Base-by-base conservation (phyloP, 1,139 yeast genomes). In the Trichomonascaceae sp. region DNA sequence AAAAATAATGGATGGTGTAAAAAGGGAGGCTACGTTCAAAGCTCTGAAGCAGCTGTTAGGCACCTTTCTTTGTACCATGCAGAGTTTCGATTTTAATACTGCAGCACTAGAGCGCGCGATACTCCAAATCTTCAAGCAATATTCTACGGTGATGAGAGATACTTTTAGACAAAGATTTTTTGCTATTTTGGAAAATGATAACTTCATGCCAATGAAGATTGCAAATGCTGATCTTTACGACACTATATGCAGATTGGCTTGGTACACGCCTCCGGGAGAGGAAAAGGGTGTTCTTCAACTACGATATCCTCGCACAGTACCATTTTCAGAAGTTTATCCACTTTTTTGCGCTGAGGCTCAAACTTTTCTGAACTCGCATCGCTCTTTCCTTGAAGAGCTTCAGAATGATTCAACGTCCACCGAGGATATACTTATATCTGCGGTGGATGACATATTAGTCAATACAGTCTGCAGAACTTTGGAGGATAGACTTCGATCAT, bases 241-340 rank as follows among this genome's bases (percentile, higher is more conserved):
- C 19, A 82, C 78, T 63, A 82, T 85, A 51, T 75, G 83, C 64
- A 74, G 75, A 54, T 75, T 83, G 17, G 79, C 90, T 58, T 90
- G 96, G 89, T 86, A 85, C 66, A 79, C 80, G 56, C 61, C 57
- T 30, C 53, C 59, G 2, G 30, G 49, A 49, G 78, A 79, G 1
- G 74, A 53, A 76, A 79, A 32, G 62, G 68, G 48, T 59, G 63
- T 51, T 2, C 5, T 36, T 4, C 41, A 9, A 15, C 20, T 36
- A 24, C 43, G 43, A 1, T 81, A 87, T 66, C 96, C 96, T 0
- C 77, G 83, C n/a, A 78, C 83, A 1, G 75, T 91, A 55, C 98
- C 99, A 3, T 93, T 91, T 66, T 88, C 96, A 56, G 87, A 87
- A 56, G 83, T 89, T 60, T 91, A 89, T 64, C 91, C 95, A 17